phyloP scores from a whole-genome alignment of 371 early-diverging fungal species.

The Syncephalis fuscata region DNA sequence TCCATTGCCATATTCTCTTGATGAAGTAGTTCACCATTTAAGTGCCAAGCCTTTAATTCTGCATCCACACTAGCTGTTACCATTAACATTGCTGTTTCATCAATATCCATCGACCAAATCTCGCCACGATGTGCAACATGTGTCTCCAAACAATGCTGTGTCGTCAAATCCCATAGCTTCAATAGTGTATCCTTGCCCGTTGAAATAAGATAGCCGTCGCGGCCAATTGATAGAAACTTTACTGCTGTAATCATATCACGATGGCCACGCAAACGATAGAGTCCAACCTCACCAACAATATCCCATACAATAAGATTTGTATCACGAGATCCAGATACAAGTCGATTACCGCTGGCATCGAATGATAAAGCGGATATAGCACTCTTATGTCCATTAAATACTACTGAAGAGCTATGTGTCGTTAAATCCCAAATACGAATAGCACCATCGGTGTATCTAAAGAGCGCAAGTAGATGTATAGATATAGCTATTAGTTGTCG shows the following conservation, averaged over 20 bases:
- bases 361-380: conserved; percentile 72
- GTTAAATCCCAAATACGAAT: conserved; percentile 57
- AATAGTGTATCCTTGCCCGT: conserved; percentile 87
- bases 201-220: conserved; percentile 58
- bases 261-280: conserved; percentile 82
- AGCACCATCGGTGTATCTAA: conserved; percentile 62
- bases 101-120: conserved; percentile 70
- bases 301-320: conserved; percentile 94
- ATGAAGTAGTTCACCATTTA: conserved; percentile 35
- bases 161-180: conserved; percentile 89
- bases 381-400: conserved; percentile 82
- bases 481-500: background rate
- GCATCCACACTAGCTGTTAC: conserved; percentile 79
- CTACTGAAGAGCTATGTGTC: conserved; percentile 23
- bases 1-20: conserved; percentile 18
- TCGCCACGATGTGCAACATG: conserved; percentile 82
- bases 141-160: conserved; percentile 89
- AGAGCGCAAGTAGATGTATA: background rate
- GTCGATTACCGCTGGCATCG: conserved; percentile 53
- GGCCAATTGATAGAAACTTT: conserved; percentile 14
- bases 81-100: conserved; percentile 33
- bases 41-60: conserved; percentile 71
- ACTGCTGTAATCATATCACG: conserved; percentile 76
- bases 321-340: conserved; percentile 84
- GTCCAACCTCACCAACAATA: conserved; percentile 73